phyloP scores from a whole-genome alignment of 306 rosid genomes.

The Oemleria cerasiformis region DNA sequence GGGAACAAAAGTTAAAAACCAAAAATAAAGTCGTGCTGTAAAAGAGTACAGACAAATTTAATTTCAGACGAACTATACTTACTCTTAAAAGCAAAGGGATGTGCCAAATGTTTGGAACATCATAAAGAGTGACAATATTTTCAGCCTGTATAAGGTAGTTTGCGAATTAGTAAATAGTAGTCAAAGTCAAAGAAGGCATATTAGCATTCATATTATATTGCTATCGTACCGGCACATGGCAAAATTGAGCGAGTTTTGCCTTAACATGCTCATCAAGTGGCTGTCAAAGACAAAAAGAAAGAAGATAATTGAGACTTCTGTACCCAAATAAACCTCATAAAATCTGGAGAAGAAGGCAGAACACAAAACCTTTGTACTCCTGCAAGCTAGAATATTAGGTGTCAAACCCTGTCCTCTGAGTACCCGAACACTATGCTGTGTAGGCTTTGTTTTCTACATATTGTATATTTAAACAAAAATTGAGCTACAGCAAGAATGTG shows the following conservation, averaged over 20 bases:
- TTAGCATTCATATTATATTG: conserved; percentile 5
- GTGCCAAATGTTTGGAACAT: conserved; percentile 89
- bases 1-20: neutral
- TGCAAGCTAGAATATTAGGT: conserved; percentile 84
- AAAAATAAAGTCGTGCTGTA: neutral
- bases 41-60: neutral
- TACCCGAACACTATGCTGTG: conserved; percentile 87
- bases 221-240: conserved; percentile 75
- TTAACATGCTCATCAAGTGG: conserved; percentile 65
- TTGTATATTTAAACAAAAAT: conserved; percentile 17
- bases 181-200: conserved; percentile 15
- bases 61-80: conserved; percentile 27
- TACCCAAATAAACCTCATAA: conserved; percentile 10
- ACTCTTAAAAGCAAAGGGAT: conserved; percentile 77
- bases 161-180: neutral
- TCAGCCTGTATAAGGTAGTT: conserved; percentile 47
- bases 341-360: conserved; percentile 17
- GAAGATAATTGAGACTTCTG: conserved; percentile 11
- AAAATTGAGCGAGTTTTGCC: conserved; percentile 77
- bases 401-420: conserved; percentile 83
- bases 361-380: conserved; percentile 67
- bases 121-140: conserved; percentile 67
- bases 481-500: conserved; percentile 1
- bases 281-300: conserved; percentile 36
- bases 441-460: conserved; percentile 84